phyloP scores from a whole-genome alignment of 2,329 filamentous ascomycete species.

The Alternaria novae-zelandiae region DNA sequence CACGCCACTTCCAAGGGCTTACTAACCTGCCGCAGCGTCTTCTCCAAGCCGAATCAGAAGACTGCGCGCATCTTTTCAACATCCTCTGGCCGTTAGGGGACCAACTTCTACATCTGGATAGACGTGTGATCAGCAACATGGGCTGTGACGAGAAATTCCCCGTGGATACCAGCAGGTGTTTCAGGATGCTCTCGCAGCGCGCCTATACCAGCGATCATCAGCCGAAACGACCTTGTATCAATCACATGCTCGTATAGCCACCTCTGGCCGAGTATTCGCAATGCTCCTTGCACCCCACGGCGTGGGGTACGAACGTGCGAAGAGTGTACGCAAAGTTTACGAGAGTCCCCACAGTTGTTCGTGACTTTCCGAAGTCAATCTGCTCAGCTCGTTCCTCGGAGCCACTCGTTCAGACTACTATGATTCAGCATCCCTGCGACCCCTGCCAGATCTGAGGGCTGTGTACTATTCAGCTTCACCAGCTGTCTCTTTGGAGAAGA shows the following conservation, averaged over 20 bases:
- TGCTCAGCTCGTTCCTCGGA: not conserved
- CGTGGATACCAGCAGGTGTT: not conserved
- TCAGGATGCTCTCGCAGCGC: not conserved
- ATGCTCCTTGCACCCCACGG: not conserved
- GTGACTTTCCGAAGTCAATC: not conserved
- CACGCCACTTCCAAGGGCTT: not conserved
- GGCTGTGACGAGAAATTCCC: not conserved
- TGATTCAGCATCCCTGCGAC: not conserved
- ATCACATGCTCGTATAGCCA: not conserved
- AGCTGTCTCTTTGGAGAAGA: not conserved
- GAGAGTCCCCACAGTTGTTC: not conserved
- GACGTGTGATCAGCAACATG: not conserved
- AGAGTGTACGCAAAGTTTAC: not conserved
- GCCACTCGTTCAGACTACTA: not conserved
- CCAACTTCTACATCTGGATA: not conserved
- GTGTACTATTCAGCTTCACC: not conserved
- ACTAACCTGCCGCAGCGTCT: not conserved
- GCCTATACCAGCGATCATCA: not conserved
- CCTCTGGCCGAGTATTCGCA: not conserved
- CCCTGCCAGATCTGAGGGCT: not conserved
- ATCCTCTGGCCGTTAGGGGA: not conserved
- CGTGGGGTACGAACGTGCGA: not conserved
- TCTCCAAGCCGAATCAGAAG: not conserved
- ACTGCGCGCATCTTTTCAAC: not conserved
- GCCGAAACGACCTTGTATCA: not conserved